Percentiles rank a stretch among this genome's conserved stretches.
Evolutionary conservation across 208 protist species (phyloP).

Genomic region (Wallacemonas collosoma): DNA sequence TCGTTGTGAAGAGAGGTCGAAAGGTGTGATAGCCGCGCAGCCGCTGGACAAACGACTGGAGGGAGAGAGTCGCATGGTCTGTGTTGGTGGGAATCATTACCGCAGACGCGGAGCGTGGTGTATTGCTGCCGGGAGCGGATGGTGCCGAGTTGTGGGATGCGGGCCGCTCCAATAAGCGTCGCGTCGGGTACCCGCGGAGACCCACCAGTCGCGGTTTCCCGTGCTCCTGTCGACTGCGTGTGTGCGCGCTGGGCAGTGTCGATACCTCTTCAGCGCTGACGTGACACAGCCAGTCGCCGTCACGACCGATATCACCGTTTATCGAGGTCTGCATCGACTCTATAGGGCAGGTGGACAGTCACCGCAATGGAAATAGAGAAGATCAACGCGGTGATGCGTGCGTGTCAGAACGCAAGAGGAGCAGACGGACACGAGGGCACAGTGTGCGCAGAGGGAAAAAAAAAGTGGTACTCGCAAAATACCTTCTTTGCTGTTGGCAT

Average conservation of each 20-base stretch:
- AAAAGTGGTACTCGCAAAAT: too few species aligned
- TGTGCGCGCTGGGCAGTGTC: conserved; percentile 3
- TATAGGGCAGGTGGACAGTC: too few species aligned
- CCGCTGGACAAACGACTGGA: conserved; percentile 49
- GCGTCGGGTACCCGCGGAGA: conserved; percentile 21
- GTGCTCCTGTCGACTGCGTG: background rate
- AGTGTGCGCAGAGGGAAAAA: too few species aligned
- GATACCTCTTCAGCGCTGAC: background rate
- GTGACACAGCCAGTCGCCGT: background rate
- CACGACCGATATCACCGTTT: background rate
- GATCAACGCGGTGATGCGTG: too few species aligned
- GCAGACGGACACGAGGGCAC: too few species aligned
- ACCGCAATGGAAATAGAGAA: too few species aligned
- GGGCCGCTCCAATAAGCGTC: background rate
- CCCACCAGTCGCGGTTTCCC: conserved; percentile 18
- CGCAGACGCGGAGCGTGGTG: background rate
- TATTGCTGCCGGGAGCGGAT: conserved; percentile 2
- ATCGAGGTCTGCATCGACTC: background rate
- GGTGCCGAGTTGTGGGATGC: conserved; percentile 10
- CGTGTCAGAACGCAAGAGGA: too few species aligned
- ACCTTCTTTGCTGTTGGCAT: too few species aligned
- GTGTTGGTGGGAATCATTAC: background rate
- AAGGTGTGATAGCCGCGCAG: conserved; percentile 72
- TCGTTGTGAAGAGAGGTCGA: conserved; percentile 45
- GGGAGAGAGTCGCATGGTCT: conserved; percentile 7